Evolutionary conservation across 495 filamentous ascomycete genomes (phyloP).

Genomic region (Penicillium nucicola): DNA sequence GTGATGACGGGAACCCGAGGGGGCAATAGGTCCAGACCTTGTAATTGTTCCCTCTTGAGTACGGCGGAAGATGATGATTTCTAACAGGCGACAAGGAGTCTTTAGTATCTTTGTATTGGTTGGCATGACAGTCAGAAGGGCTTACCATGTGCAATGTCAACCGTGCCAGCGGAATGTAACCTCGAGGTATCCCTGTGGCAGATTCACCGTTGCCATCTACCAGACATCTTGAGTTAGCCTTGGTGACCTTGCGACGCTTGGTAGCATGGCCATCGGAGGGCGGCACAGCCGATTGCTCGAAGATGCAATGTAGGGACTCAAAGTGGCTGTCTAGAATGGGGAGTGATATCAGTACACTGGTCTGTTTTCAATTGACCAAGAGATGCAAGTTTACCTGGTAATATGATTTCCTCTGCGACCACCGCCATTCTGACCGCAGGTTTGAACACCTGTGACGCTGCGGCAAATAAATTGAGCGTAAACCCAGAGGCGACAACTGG

Average conservation of each 20-base stretch:
- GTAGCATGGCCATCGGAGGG: constrained; percentile 17
- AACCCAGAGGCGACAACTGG: background rate
- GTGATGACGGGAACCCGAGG: constrained; percentile 21
- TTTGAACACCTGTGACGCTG: background rate
- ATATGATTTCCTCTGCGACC: constrained; percentile 15
- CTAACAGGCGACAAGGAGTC: constrained; percentile 15
- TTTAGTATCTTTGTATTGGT: background rate
- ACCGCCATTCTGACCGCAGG: constrained; percentile 23
- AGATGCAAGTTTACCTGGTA: constrained; percentile 18
- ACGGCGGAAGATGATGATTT: constrained; percentile 14
- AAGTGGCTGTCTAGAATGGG: constrained; percentile 23
- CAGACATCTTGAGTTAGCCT: constrained; percentile 19
- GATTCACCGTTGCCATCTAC: constrained; percentile 17
- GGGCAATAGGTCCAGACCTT: background rate
- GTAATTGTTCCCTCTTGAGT: background rate
- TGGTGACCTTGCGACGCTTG: constrained; percentile 38
- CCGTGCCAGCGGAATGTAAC: constrained; percentile 38
- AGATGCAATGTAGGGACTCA: constrained; percentile 20
- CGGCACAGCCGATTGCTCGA: constrained; percentile 12
- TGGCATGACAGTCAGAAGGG: background rate
- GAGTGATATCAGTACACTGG: constrained; percentile 5
- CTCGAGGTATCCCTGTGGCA: constrained; percentile 19
- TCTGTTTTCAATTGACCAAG: background rate
- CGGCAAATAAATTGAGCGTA: background rate
- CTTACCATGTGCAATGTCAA: constrained; percentile 33